Conservation (phyloP, 495 filamentous ascomycete genomes). For the Haplographium delicatum region DNA sequence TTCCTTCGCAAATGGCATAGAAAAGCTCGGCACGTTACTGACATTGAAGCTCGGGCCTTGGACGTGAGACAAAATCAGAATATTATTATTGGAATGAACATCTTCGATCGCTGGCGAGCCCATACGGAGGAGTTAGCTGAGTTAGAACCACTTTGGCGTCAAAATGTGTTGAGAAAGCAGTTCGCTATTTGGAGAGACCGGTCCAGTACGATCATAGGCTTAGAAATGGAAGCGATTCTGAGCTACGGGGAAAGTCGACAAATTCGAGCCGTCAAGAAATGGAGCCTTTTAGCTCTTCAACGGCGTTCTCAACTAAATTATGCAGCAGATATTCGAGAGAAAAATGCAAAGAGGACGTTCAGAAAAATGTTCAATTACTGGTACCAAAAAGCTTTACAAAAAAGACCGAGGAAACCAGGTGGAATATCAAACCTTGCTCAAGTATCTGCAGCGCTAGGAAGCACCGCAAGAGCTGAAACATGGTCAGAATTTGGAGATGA, state of each 20-base stretch:
- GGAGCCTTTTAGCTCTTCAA: constrained; percentile 38
- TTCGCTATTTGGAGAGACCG: constrained; percentile 43
- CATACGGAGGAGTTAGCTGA: constrained; percentile 28
- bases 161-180: constrained; percentile 35
- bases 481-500: constrained; percentile 26
- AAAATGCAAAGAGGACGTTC: constrained; percentile 45
- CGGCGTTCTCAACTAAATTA: constrained; percentile 29
- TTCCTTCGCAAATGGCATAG: constrained; percentile 42
- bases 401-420: constrained; percentile 27
- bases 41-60: constrained; percentile 40
- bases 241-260: constrained; percentile 40
- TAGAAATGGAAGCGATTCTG: constrained; percentile 45
- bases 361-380: constrained; percentile 55
- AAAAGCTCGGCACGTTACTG: constrained; percentile 33
- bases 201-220: constrained; percentile 34
- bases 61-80: constrained; percentile 35
- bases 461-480: constrained; percentile 14
- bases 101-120: constrained; percentile 41
- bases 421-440: constrained; percentile 12
- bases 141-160: constrained; percentile 13
- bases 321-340: constrained; percentile 33
- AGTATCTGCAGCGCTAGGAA: constrained; percentile 1
- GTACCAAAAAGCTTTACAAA: constrained; percentile 44
- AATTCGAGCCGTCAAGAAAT: constrained; percentile 42
- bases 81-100: constrained; percentile 32